A percentile compares a stretch with the other conserved stretches of the same genome.
phyloP scores from a whole-genome alignment of 1,284 basidiomycete genomes.

The Ganoderma multipileum region DNA sequence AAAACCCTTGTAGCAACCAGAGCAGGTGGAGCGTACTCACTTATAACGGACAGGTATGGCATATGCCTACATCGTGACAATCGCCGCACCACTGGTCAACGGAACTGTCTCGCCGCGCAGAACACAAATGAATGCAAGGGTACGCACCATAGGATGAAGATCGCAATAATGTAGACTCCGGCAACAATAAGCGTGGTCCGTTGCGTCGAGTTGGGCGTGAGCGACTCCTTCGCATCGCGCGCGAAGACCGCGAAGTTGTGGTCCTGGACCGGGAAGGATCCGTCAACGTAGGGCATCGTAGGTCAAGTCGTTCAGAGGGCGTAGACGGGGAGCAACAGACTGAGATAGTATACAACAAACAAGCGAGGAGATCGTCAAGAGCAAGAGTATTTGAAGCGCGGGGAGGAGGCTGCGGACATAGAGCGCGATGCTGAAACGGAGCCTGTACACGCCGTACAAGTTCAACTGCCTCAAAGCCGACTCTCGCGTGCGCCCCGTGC shows the following conservation, averaged over 20 bases:
- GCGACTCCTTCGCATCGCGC: constrained; percentile 43
- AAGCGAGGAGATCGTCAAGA: constrained; percentile 7
- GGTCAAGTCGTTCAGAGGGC: constrained; percentile 23
- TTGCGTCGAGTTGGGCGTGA: constrained; percentile 78
- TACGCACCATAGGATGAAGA: constrained; percentile 77
- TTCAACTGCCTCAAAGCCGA: not conserved
- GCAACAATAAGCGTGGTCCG: constrained; percentile 81
- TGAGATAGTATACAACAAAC: constrained; percentile 13
- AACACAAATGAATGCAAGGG: not conserved
- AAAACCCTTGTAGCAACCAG: constrained; percentile 2
- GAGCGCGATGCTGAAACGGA: constrained; percentile 5
- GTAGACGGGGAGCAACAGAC: constrained; percentile 13
- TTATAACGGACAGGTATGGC: constrained; percentile 74
- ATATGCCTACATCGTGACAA: constrained; percentile 74
- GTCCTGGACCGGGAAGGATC: constrained; percentile 27
- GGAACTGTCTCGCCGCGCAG: not conserved
- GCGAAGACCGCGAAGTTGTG: constrained; percentile 42
- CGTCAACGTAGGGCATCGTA: constrained; percentile 29
- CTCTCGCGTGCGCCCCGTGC: not conserved
- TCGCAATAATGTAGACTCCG: constrained; percentile 72
- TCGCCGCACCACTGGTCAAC: constrained; percentile 3
- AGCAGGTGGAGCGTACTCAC: constrained; percentile 52
- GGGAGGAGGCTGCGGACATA: constrained; percentile 20
- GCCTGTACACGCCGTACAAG: not conserved
- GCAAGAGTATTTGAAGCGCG: not conserved